Conservation (phyloP, 2,329 filamentous ascomycete genomes). For the Mycocentrospora acerina region DNA sequence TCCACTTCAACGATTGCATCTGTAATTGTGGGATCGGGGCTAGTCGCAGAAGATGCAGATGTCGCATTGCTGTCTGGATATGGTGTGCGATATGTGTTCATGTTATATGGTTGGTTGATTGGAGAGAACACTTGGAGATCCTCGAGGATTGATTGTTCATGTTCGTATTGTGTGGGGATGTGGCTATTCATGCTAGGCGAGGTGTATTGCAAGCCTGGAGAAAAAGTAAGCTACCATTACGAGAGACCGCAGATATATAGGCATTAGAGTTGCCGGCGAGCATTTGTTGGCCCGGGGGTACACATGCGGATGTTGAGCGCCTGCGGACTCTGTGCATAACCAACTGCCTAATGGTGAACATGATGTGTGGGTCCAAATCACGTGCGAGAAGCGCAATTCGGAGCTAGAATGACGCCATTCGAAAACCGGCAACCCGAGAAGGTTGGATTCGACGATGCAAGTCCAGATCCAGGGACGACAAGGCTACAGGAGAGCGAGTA, state of each 20-base stretch:
- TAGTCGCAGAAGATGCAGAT: slow-evolving; percentile 27
- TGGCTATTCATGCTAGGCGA: slow-evolving; percentile 31
- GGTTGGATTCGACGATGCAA: slow-evolving; percentile 11
- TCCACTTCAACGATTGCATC: slow-evolving; percentile 57
- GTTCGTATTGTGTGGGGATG: slow-evolving; percentile 26
- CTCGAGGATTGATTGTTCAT: slow-evolving; percentile 28
- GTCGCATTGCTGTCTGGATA: slow-evolving; percentile 38
- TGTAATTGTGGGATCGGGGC: slow-evolving; percentile 19
- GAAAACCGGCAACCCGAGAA: slow-evolving; percentile 14
- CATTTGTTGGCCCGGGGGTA: too few relatives aligned
- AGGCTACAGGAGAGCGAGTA: slow-evolving; percentile 1
- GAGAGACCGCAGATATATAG: too few relatives aligned
- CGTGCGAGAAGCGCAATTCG: slow-evolving; percentile 10
- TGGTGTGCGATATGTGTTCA: slow-evolving; percentile 29
- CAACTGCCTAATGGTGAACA: slow-evolving; percentile 13
- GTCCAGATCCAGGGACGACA: slow-evolving; percentile 7
- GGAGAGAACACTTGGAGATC: slow-evolving; percentile 33
- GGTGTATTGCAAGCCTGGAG: slow-evolving; percentile 31
- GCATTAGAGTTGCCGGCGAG: too few relatives aligned
- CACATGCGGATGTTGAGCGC: neutral
- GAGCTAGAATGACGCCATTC: slow-evolving; percentile 25
- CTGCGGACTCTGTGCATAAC: slow-evolving; percentile 14
- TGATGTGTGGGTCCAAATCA: slow-evolving; percentile 9
- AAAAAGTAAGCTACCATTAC: slow-evolving; percentile 11
- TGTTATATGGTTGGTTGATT: slow-evolving; percentile 25